These are phyloP conservation scores for Suillus paluster DNA, from an alignment of 768 basidiomycete genomes.

Conservation along the genomic window DNA sequence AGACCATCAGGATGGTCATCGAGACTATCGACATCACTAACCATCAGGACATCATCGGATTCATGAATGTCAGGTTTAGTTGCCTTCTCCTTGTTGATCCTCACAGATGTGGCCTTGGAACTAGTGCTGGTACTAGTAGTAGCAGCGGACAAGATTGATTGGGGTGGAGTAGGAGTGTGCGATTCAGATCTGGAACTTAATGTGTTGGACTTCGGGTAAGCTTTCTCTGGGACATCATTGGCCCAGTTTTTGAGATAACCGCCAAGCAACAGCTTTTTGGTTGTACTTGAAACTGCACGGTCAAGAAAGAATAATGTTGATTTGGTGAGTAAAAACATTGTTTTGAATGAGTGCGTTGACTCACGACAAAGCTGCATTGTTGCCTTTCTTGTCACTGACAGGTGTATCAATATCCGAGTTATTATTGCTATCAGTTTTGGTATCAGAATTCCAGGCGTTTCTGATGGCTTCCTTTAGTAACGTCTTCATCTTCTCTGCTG, in stretches of 20 bases:
- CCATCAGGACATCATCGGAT: background rate
- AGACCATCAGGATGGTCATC: background rate
- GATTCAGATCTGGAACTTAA: background rate
- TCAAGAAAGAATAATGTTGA: constrained; percentile 9
- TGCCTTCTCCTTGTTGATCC: background rate
- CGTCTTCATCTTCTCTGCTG: background rate
- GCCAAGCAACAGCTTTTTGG: background rate
- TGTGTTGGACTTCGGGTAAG: background rate
- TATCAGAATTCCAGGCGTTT: background rate
- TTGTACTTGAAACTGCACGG: background rate
- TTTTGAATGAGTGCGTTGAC: background rate
- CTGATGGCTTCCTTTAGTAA: background rate
- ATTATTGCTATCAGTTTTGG: background rate
- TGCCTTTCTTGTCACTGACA: background rate
- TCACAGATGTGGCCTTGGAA: background rate
- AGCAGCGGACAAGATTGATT: background rate
- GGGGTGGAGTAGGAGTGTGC: background rate
- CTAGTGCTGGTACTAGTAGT: background rate
- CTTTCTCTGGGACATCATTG: background rate
- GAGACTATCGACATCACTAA: background rate
- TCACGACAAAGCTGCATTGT: background rate
- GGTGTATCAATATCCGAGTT: background rate
- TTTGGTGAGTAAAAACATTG: constrained; percentile 11
- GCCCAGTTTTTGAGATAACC: constrained; percentile 5
- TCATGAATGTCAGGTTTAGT: background rate